Evolutionary conservation across 768 basidiomycete genomes (phyloP), one percentile per base, ranked within the genome.

Genomic region (Trametes coccinea): DNA sequence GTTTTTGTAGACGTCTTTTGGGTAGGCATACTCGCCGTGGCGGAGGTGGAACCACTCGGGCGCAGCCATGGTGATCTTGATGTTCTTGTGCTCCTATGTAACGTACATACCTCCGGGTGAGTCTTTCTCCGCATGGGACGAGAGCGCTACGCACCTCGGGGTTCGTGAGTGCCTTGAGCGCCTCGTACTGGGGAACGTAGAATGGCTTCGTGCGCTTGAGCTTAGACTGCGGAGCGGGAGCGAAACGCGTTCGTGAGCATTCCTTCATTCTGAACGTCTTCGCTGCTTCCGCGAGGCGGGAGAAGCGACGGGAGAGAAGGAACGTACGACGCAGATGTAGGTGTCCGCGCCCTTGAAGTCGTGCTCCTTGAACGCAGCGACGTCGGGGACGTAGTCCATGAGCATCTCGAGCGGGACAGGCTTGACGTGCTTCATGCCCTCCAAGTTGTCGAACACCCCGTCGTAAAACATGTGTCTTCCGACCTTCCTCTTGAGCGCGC

Each of bases 21-120:
- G 82, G 67, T 85, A 87, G 5, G 84, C 84, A 62, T 84, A 83
- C 8, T 77, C 79, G 52, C 88, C 88, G 69, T 87, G 86, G 29
- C 84, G 82, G 31, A 88, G 82, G 70, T 88, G 86, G 71, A 84
- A 86, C 86, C 87, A 88, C 39, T 85, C 84, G 3, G 89, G 89
- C 0, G 88, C 83, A 61, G 84, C 86, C 72, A 89, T 76, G 13
- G 86, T 90, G 60, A 91, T 68, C 71, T 93, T 92, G 72, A 91
- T 22, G 22, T 22, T 22, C 68, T 80, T 80, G 60, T 88, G 83
- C 67, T 89, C 87, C 83, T 86, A 53, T 14, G n/a, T 31, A 27
- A 39, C 27, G 63, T 40, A 29, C 22, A 14, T 22, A 45, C 37
- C 43, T 13, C 4, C 61, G 59, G 54, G 39, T 16, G 54, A 46